A percentile compares a stretch with the other conserved stretches of the same genome.
phyloP scores from a whole-genome alignment of 1,139 yeast genomes.

The Geotrichum europaeum region DNA sequence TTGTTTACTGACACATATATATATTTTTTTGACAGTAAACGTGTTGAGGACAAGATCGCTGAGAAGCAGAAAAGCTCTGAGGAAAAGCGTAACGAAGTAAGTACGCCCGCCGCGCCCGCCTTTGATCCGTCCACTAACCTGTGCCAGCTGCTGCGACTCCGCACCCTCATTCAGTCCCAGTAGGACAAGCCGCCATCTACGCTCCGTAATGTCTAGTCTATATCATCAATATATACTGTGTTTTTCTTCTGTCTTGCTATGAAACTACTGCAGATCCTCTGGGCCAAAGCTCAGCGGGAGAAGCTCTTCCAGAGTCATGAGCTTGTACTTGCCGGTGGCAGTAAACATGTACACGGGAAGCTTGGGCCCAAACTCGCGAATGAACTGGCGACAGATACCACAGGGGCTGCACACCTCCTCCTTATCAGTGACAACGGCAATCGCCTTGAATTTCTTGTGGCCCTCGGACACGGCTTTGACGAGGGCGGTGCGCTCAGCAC shows the following conservation, averaged over 20 bases:
- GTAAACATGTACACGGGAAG: conserved; percentile 32
- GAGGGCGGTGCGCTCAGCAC: conserved; percentile 86
- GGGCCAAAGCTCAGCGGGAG: conserved; percentile 89
- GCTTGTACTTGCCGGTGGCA: conserved; percentile 26
- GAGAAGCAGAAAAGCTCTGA: conserved; percentile 32
- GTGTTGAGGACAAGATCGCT: conserved; percentile 34
- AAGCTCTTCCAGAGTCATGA: conserved; percentile 50
- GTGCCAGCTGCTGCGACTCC: conserved; percentile 24
- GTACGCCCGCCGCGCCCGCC: conserved; percentile 5
- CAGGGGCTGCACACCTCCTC: conserved; percentile 71
- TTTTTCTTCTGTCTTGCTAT: neutral
- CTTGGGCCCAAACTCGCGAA: conserved; percentile 58
- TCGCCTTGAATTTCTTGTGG: conserved; percentile 43
- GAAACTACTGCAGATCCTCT: conserved; percentile 42
- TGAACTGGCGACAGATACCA: conserved; percentile 88
- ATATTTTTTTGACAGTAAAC: conserved; percentile 20
- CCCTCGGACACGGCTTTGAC: conserved; percentile 46
- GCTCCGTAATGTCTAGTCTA: neutral
- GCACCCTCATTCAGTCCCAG: conserved; percentile 18
- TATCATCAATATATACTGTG: neutral
- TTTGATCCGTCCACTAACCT: neutral
- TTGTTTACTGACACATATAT: neutral
- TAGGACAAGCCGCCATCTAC: neutral
- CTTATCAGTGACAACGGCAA: conserved; percentile 68
- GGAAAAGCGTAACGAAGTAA: conserved; percentile 33